These are phyloP conservation scores for Phytopythium oedochilum DNA, from an alignment of 352 stramenopile species.

Conservation along the genomic window DNA sequence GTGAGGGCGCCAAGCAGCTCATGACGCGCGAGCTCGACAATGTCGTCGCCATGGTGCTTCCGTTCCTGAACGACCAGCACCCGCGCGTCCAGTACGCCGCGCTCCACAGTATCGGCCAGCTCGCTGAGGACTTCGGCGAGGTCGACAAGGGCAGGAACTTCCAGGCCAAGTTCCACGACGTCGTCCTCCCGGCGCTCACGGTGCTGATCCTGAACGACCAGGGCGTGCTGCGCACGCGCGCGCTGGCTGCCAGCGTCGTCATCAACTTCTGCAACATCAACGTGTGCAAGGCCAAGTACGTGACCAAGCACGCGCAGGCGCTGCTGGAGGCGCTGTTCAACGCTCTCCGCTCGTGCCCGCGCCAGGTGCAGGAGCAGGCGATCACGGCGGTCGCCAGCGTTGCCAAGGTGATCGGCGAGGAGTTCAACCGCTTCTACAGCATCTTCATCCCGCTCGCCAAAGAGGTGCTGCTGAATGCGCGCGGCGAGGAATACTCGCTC, in stretches of 20 bases:
- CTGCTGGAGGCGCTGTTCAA: slow-evolving; percentile 82
- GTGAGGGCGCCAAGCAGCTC: slow-evolving; percentile 70
- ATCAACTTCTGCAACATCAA: slow-evolving; percentile 87
- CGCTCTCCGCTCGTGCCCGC: slow-evolving; percentile 63
- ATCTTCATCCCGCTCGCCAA: slow-evolving; percentile 88
- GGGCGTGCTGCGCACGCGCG: slow-evolving; percentile 64
- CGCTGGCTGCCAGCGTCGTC: slow-evolving; percentile 69
- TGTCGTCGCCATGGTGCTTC: slow-evolving; percentile 61
- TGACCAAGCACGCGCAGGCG: slow-evolving; percentile 54
- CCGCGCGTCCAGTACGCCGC: slow-evolving; percentile 79
- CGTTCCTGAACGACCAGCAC: slow-evolving; percentile 66
- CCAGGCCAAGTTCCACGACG: slow-evolving; percentile 69
- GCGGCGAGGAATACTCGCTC: slow-evolving; percentile 73
- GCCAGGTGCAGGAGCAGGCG: slow-evolving; percentile 83
- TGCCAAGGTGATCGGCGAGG: slow-evolving; percentile 75
- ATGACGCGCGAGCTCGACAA: slow-evolving; percentile 81
- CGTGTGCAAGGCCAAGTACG: slow-evolving; percentile 78
- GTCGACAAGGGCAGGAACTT: slow-evolving; percentile 88
- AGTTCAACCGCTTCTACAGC: slow-evolving; percentile 79
- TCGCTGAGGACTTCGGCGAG: slow-evolving; percentile 79
- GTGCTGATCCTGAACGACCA: slow-evolving; percentile 59
- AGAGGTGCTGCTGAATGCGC: slow-evolving; percentile 73
- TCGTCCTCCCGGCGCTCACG: slow-evolving; percentile 64
- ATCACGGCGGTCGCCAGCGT: slow-evolving; percentile 85
- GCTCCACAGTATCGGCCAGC: slow-evolving; percentile 78